These are phyloP conservation scores for Brassica hybrid DNA, from an alignment of 441 rosid genomes.

Conservation along the genomic window DNA sequence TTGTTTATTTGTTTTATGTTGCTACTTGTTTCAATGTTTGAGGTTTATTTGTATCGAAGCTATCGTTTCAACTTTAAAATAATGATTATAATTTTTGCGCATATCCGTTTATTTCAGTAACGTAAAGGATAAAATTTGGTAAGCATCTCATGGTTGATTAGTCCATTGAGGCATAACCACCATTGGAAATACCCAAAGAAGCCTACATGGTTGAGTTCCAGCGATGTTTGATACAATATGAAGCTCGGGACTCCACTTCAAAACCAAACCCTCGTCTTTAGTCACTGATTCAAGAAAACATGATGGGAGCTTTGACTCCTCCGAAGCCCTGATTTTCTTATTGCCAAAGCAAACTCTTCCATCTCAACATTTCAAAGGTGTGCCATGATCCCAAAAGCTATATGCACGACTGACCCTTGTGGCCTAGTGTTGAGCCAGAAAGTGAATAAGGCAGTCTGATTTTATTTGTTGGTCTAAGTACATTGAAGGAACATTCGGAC, in stretches of 20 bases:
- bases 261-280: not conserved
- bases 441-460: slow-evolving; percentile 30
- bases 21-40: not conserved
- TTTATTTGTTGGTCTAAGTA: slow-evolving; percentile 54
- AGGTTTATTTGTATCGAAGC: not conserved
- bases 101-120: no score
- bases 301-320: not conserved
- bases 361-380: no score
- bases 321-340: not conserved
- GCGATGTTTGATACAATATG: not conserved
- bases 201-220: not conserved
- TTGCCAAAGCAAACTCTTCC: not conserved
- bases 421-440: no score
- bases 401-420: no score
- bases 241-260: not conserved
- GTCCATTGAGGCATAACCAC: slow-evolving; percentile 63
- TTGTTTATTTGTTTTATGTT: not conserved
- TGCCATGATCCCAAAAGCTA: no score
- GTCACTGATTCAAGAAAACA: not conserved
- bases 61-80: not conserved
- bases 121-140: no score
- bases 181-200: slow-evolving; percentile 53
- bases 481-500: slow-evolving; percentile 59
- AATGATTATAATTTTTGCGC: not conserved
- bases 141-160: slow-evolving; percentile 37